Base-by-base conservation (phyloP, 2,329 filamentous ascomycete species). In the Gremmenia infestans region DNA sequence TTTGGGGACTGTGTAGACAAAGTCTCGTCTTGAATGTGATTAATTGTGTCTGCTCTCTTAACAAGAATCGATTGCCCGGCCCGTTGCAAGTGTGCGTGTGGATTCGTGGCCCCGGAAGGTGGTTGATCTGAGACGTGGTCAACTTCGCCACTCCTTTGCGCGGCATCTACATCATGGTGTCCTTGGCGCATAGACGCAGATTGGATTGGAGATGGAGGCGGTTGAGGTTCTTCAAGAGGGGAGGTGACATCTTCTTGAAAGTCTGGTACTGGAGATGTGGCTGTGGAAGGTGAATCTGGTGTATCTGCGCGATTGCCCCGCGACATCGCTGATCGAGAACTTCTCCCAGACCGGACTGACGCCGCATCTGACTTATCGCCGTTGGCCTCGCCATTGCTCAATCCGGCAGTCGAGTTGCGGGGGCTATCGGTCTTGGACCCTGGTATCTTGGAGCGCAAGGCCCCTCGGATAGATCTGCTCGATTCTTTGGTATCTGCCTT, bases 401-500 rank as follows among this genome's bases (percentile, higher is more conserved):
- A 77, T 19, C 58, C 64, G 2, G 48, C 91, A 71, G 40, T 73
- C 76, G 92, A 96, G 63, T 80, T 85, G 62, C 91, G 81, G 22
- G 92, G 91, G 70, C 92, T 96, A 68, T 96, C 92, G 68, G 83
- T 89, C 60, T 78, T 78, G 63, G 73, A 78, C 37, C 88, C 89
- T 2, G 89, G 91, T 58, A 96, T 97, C 75, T 97, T 97, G 60
- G 91, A 95, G 58, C 90, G 83, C 64, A 97, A 81, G 4, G 64
- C 63, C 8, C 85, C 87, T 64, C 89, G 85, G 72, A 97, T 86
- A 4, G 92, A 97, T 62, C 91, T 88, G 35, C 88, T 84, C 6
- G 91, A 97, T 63, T 96, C 92, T 71, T 92, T 93, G 28, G 93
- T 97, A 70, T 97, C 93, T 55, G 91, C 91, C 71, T 88, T 88